phyloP scores from a whole-genome alignment of 148 eudicot genomes.

The Mesembryanthemum crystallinum region DNA sequence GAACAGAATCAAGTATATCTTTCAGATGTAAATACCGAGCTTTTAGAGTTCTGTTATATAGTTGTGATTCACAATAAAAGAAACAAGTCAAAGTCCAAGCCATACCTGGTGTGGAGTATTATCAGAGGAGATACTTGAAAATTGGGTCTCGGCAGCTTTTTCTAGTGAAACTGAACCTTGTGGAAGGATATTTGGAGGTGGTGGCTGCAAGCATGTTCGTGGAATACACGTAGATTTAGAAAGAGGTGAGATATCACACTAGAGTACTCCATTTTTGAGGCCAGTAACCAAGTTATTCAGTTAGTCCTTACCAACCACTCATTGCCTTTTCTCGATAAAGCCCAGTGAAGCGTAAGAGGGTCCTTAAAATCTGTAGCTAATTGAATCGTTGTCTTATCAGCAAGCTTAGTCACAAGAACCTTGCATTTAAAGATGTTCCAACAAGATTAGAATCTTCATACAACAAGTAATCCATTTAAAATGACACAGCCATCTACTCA shows the following conservation, averaged over 20 bases:
- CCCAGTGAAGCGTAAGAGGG: constrained; percentile 91
- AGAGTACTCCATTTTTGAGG: constrained; percentile 1
- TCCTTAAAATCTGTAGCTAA: constrained; percentile 67
- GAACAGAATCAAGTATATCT: neutral
- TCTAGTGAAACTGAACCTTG: constrained; percentile 63
- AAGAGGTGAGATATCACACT: neutral
- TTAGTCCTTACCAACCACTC: constrained; percentile 78
- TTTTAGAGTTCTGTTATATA: neutral
- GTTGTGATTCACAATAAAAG: neutral
- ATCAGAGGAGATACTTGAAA: constrained; percentile 41
- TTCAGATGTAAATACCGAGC: neutral
- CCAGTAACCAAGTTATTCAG: constrained; percentile 4
- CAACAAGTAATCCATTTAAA: neutral
- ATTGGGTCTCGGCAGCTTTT: constrained; percentile 64
- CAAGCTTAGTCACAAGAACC: constrained; percentile 73
- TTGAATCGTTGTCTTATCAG: constrained; percentile 52
- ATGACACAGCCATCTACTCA: constrained; percentile 32
- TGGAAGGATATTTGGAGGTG: constrained; percentile 68
- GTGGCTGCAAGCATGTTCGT: constrained; percentile 47
- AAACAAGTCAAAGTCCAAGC: neutral
- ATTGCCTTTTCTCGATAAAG: constrained; percentile 60
- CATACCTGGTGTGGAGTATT: constrained; percentile 59
- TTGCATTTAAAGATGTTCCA: constrained; percentile 17
- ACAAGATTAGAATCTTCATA: constrained; percentile 11
- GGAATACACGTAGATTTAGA: constrained; percentile 4